Percentiles rank a stretch among this genome's conserved stretches.
These are phyloP conservation scores for Colletotrichum sp. DNA, from an alignment of 2,329 filamentous ascomycete genomes.

Conservation along the genomic window DNA sequence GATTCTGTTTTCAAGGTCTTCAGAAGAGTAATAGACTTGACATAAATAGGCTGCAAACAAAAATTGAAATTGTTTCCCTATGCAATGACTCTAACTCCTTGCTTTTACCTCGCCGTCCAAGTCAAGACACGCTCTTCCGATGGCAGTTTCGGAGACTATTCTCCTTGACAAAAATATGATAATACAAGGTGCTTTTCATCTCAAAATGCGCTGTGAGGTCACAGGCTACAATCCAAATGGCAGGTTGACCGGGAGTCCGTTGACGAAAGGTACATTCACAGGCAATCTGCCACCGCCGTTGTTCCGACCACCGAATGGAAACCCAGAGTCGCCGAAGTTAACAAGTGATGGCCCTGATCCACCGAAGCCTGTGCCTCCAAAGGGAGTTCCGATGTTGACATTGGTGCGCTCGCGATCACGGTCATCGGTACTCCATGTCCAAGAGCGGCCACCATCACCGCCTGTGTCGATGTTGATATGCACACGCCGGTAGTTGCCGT, in stretches of 20 bases:
- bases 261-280: not conserved
- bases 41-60: not conserved
- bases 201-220: not conserved
- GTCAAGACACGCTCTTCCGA: not conserved
- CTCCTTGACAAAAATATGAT: not conserved
- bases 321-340: not conserved
- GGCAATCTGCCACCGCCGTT: not conserved
- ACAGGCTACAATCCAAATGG: conserved; percentile 3
- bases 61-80: not conserved
- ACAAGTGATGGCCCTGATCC: not conserved
- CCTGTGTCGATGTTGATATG: conserved; percentile 13
- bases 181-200: not conserved
- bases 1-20: not conserved
- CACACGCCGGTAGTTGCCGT: not conserved
- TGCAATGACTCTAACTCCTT: not conserved
- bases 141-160: not conserved
- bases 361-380: not conserved
- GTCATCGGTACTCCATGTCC: not conserved
- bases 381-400: conserved; percentile 6
- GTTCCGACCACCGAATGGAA: not conserved
- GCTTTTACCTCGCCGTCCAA: not conserved
- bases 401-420: not conserved
- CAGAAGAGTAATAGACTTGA: not conserved
- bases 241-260: conserved; percentile 1
- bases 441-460: not conserved